These are phyloP conservation scores for Zoysia matrella DNA, from an alignment of 202 grass and related monocot genomes.

Conservation along the genomic window DNA sequence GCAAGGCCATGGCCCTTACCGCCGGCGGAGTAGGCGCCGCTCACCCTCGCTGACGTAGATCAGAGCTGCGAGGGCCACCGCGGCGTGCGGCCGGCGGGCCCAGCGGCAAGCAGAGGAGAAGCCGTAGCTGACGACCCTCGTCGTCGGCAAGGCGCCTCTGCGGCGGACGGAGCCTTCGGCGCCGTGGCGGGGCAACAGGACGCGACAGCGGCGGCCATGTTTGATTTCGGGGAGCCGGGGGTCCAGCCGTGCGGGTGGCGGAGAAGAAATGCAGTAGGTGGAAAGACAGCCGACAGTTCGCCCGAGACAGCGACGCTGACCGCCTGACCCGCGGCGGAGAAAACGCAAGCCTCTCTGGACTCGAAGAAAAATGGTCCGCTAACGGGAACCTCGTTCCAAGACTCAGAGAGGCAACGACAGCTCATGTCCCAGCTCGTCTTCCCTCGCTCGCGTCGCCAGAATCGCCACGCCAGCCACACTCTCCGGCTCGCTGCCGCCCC, in stretches of 20 bases:
- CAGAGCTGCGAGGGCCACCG: slow-evolving; percentile 5
- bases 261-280: slow-evolving; percentile 34
- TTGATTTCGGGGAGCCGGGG: slow-evolving; percentile 11
- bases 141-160: not conserved
- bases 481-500: slow-evolving; percentile 20
- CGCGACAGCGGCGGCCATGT: slow-evolving; percentile 42
- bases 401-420: no score
- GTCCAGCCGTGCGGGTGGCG: slow-evolving; percentile 40
- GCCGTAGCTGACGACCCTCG: slow-evolving; percentile 24
- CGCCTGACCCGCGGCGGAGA: slow-evolving; percentile 3
- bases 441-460: no score
- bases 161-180: slow-evolving; percentile 3
- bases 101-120: slow-evolving; percentile 37
- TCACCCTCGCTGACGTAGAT: slow-evolving; percentile 26
- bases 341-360: not conserved
- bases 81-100: slow-evolving; percentile 18
- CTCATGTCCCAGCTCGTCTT: not conserved
- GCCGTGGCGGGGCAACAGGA: slow-evolving; percentile 20
- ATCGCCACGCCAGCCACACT: not conserved
- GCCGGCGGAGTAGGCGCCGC: slow-evolving; percentile 45
- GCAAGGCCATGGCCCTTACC: slow-evolving; percentile 39
- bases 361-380: no score
- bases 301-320: slow-evolving; percentile 24
- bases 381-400: no score
- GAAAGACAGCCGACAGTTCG: not conserved